Evolutionary conservation across 441 rosid genomes (phyloP), one percentile per base, ranked within the genome.

Genomic region (Erodium moschatum): DNA sequence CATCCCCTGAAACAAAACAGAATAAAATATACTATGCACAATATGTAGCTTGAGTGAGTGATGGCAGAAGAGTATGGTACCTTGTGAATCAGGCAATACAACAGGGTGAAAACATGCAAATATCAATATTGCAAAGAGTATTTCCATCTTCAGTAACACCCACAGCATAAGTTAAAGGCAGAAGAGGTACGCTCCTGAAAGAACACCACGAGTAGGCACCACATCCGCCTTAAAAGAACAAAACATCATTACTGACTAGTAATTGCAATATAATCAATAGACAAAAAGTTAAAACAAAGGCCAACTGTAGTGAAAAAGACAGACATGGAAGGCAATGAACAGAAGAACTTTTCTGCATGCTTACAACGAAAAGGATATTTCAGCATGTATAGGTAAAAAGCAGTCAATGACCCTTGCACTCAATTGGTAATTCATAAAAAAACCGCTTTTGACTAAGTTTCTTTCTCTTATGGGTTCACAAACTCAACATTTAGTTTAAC

Each of bases 41-140:
- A 50, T 50, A 12, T 15, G 58, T 50, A 50, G 58, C 58, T 16
- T 50, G 16, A 50, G 18, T 16, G 18, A 15, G 18, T 9, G 9
- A 38, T 50, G 18, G 19, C 20, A 5, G 58, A 50, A 50, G 58
- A 50, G 58, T 15, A 63, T 10, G 12, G 19, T 78, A 91, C 97
- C 97, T 91, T 91, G 96, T 24, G 68, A 77, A 81, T 89, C 89
- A 29, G 91, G 83, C 40, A 75, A 73, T 21, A 74, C 91, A 76
- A 78, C 71, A 42, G 88, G 70, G 69, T 66, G 81, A 72, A 89
- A 82, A 75, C 76, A 82, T 65, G 83, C 71, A 73, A 87, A 71
- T 60, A 83, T 33, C 69, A 85, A 65, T 15, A 78, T 71, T 65
- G 77, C 69, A 10, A 85, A 50, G 77, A 81, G 65, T 73, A 80